Conservation (phyloP, 169 alveolate species). For the Plasmodium gonderi region DNA sequence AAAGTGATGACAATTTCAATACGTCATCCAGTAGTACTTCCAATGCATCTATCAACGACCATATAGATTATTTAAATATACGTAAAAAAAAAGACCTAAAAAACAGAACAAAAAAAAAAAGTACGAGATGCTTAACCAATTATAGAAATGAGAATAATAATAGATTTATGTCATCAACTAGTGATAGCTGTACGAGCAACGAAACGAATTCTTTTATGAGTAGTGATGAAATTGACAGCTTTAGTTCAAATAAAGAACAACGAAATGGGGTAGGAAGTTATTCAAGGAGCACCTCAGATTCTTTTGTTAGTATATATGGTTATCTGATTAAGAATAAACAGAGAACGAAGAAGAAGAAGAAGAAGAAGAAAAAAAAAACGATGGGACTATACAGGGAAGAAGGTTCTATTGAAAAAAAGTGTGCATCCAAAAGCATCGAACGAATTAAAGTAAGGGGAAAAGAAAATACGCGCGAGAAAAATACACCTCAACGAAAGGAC, state of each 20-base stretch:
- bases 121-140: not conserved
- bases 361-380: slow-evolving; percentile 6
- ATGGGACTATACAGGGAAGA: slow-evolving; percentile 3
- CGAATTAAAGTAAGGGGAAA: not conserved
- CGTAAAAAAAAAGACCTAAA: slow-evolving; percentile 9
- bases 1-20: slow-evolving; percentile 44
- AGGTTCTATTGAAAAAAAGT: too few relatives aligned
- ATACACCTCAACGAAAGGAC: not conserved
- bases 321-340: slow-evolving; percentile 43
- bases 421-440: too few relatives aligned
- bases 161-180: slow-evolving; percentile 28
- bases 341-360: not conserved
- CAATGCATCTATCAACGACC: slow-evolving; percentile 24
- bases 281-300: slow-evolving; percentile 34
- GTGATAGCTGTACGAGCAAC: slow-evolving; percentile 56
- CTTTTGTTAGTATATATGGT: slow-evolving; percentile 57
- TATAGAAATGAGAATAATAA: slow-evolving; percentile 6
- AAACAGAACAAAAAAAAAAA: slow-evolving; percentile 2
- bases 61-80: not conserved
- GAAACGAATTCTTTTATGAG: slow-evolving; percentile 25
- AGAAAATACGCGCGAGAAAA: not conserved
- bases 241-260: slow-evolving; percentile 40
- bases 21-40: slow-evolving; percentile 46
- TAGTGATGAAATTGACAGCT: slow-evolving; percentile 41
- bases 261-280: not conserved